phyloP scores from a whole-genome alignment of 352 stramenopile genomes.

The Phytophthora vignae region DNA sequence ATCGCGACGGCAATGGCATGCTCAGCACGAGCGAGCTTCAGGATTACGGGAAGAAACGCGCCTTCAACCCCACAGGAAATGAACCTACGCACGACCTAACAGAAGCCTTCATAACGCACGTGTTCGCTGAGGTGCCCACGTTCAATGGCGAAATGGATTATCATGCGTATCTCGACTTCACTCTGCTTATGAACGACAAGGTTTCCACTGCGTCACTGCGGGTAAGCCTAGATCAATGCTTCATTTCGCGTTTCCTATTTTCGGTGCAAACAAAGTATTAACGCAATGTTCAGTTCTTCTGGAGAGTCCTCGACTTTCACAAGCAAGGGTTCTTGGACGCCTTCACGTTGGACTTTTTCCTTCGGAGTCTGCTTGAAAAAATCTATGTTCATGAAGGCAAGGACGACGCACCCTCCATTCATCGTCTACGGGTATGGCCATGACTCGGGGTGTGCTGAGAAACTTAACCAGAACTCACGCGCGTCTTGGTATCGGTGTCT shows the following conservation, averaged over 20 bases:
- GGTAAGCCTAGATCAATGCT: conserved; percentile 23
- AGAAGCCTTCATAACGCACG: conserved; percentile 54
- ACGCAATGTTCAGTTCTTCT: conserved; percentile 60
- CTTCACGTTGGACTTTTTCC: conserved; percentile 70
- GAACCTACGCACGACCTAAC: conserved; percentile 71
- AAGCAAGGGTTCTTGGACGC: conserved; percentile 70
- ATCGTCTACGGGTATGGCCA: conserved; percentile 44
- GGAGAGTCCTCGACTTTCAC: conserved; percentile 70
- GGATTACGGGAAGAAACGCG: conserved; percentile 72
- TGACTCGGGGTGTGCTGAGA: neutral
- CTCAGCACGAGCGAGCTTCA: conserved; percentile 56
- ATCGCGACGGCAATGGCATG: conserved; percentile 67
- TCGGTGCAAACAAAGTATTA: no score
- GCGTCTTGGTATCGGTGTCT: neutral
- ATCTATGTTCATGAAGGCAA: conserved; percentile 38
- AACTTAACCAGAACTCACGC: conserved; percentile 9
- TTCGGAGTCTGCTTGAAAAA: conserved; percentile 65
- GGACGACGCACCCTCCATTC: conserved; percentile 35
- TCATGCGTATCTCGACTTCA: conserved; percentile 71
- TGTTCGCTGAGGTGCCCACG: conserved; percentile 60
- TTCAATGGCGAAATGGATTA: conserved; percentile 72
- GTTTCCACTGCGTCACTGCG: conserved; percentile 46
- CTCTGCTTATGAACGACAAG: conserved; percentile 55
- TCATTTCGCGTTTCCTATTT: no score
- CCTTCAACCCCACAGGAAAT: conserved; percentile 56